Evolutionary conservation across 1,139 yeast species (phyloP).

Genomic region (Suhomyces taliae): DNA sequence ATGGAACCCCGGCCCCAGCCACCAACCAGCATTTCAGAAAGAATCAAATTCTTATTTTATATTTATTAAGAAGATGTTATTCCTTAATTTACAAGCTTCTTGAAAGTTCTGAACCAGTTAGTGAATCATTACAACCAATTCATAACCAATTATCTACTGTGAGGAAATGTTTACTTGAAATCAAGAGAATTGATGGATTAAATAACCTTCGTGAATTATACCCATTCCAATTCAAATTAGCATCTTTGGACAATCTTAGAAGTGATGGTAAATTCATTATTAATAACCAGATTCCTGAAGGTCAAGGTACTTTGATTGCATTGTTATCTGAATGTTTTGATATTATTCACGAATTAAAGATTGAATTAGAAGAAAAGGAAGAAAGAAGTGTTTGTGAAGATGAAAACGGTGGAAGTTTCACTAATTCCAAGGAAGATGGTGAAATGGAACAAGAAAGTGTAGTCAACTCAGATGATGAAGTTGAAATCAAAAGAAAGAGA

Average conservation of each 20-base stretch:
- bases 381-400: conserved; percentile 23
- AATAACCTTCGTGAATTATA: conserved; percentile 83
- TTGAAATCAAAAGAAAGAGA: conserved; percentile 46
- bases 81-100: conserved; percentile 83
- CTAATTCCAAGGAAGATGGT: conserved; percentile 13
- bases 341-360: conserved; percentile 83
- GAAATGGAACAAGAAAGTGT: conserved; percentile 25
- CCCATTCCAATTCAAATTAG: conserved; percentile 93
- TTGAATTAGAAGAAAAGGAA: conserved; percentile 76
- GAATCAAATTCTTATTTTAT: conserved; percentile 66
- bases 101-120: conserved; percentile 92
- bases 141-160: conserved; percentile 93
- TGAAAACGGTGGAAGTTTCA: conserved; percentile 15
- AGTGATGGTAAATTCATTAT: conserved; percentile 89
- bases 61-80: conserved; percentile 83
- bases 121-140: conserved; percentile 87
- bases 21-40: conserved; percentile 27
- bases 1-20: conserved; percentile 34
- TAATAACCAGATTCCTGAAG: conserved; percentile 89
- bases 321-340: conserved; percentile 93
- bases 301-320: conserved; percentile 92
- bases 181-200: conserved; percentile 89
- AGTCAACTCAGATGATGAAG: conserved; percentile 39
- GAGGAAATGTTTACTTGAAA: conserved; percentile 82
- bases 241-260: conserved; percentile 82